These are phyloP conservation scores for Fusarium virguliforme DNA, from an alignment of 2,329 filamentous ascomycete species.

Conservation along the genomic window DNA sequence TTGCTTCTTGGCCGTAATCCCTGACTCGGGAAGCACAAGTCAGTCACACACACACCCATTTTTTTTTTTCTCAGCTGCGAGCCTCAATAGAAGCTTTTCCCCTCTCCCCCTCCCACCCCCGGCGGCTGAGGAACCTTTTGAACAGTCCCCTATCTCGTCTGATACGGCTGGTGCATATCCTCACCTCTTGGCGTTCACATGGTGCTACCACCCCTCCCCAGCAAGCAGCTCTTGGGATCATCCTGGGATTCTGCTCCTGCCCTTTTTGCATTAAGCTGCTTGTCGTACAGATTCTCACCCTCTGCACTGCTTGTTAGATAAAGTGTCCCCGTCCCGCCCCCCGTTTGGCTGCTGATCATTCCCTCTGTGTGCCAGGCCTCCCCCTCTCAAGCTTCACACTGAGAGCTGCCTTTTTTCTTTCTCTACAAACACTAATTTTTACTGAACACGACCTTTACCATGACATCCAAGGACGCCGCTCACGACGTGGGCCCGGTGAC, in stretches of 20 bases:
- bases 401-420: background rate
- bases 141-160: slow-evolving; percentile 14
- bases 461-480: slow-evolving; percentile 46
- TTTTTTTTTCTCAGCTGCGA: background rate
- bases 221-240: slow-evolving; percentile 7
- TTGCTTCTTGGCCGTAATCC: background rate
- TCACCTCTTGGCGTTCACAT: slow-evolving; percentile 37
- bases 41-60: background rate
- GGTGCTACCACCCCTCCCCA: slow-evolving; percentile 22
- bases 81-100: slow-evolving; percentile 17
- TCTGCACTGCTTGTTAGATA: slow-evolving; percentile 23
- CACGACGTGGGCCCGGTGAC: slow-evolving; percentile 35
- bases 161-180: slow-evolving; percentile 33
- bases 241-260: slow-evolving; percentile 42
- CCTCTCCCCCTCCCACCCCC: background rate
- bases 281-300: slow-evolving; percentile 11
- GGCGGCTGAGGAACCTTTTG: background rate
- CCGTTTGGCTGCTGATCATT: background rate
- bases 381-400: slow-evolving; percentile 7
- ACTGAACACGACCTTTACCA: slow-evolving; percentile 2
- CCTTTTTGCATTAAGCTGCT: slow-evolving; percentile 44
- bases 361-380: slow-evolving; percentile 15
- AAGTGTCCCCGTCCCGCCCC: slow-evolving; percentile 30
- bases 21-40: slow-evolving; percentile 10
- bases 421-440: background rate